phyloP scores from a whole-genome alignment of 2,329 filamentous ascomycete genomes.

The Arthroderma sp. region DNA sequence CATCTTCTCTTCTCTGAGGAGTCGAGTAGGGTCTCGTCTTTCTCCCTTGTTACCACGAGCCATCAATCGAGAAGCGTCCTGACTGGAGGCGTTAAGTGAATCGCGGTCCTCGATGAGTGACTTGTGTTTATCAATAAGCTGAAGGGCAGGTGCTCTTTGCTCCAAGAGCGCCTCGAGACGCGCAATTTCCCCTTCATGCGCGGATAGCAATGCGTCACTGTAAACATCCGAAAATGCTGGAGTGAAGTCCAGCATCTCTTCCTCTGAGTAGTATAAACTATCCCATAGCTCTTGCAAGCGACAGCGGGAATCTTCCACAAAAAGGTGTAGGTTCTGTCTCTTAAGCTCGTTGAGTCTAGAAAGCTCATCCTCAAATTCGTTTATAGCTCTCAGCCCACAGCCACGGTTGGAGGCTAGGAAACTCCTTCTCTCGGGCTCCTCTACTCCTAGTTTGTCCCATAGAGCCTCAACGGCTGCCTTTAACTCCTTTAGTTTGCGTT shows the following conservation, averaged over 20 bases:
- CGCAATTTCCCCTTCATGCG: conserved; percentile 82
- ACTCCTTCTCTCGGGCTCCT: conserved; percentile 67
- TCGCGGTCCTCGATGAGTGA: conserved; percentile 74
- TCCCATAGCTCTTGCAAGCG: conserved; percentile 95
- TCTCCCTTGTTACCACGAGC: conserved; percentile 84
- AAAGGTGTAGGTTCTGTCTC: conserved; percentile 84
- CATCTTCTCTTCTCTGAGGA: conserved; percentile 96
- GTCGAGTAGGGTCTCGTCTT: conserved; percentile 82
- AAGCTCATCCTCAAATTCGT: conserved; percentile 90
- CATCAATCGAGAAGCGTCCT: conserved; percentile 90
- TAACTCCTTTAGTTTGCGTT: conserved; percentile 66
- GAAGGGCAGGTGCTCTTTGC: conserved; percentile 72
- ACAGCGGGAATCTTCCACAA: conserved; percentile 85
- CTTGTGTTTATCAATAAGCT: conserved; percentile 71
- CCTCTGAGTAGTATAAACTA: conserved; percentile 81
- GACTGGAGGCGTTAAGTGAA: conserved; percentile 76
- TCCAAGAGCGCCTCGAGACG: conserved; percentile 72
- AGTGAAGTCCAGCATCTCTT: conserved; percentile 97
- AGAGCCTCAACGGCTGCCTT: conserved; percentile 66
- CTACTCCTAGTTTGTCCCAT: conserved; percentile 78
- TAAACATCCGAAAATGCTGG: conserved; percentile 96
- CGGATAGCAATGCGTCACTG: conserved; percentile 86
- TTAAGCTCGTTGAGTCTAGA: conserved; percentile 80
- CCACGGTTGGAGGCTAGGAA: conserved; percentile 84
- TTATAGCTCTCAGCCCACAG: conserved; percentile 81